Conservation (phyloP, 768 basidiomycete genomes). For the Amanita phalloides region DNA sequence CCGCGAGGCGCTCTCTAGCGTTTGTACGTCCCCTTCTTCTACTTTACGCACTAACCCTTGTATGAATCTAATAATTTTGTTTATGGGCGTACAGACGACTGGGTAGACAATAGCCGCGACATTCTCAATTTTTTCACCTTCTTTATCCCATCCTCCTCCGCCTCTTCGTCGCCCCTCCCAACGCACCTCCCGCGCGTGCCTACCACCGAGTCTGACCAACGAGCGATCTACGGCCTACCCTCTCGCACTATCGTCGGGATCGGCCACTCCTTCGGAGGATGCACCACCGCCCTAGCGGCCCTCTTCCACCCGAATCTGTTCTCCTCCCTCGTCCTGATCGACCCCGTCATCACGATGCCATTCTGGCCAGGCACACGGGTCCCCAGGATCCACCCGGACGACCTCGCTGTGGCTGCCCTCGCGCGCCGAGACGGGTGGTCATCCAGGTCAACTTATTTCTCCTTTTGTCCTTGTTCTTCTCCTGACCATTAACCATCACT, state of each 20-base stretch:
- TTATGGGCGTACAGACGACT: slow-evolving; percentile 42
- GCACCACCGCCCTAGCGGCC: slow-evolving; percentile 62
- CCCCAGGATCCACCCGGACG: slow-evolving; percentile 6
- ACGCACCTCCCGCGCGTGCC: slow-evolving; percentile 43
- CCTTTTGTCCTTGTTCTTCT: background rate
- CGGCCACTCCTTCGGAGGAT: slow-evolving; percentile 84
- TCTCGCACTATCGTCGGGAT: slow-evolving; percentile 51
- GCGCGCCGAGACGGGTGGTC: slow-evolving; percentile 52
- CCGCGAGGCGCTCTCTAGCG: slow-evolving; percentile 34
- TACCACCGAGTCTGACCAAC: slow-evolving; percentile 24
- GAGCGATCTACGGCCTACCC: slow-evolving; percentile 36
- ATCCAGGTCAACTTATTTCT: slow-evolving; percentile 30
- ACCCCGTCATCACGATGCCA: slow-evolving; percentile 55
- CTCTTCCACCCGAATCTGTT: slow-evolving; percentile 56
- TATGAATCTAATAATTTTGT: background rate
- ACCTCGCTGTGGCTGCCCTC: slow-evolving; percentile 36
- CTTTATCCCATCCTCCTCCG: slow-evolving; percentile 42
- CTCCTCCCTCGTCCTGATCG: slow-evolving; percentile 60
- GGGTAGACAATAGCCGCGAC: slow-evolving; percentile 71
- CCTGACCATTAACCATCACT: too few species aligned
- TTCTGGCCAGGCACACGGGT: slow-evolving; percentile 6
- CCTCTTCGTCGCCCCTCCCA: slow-evolving; percentile 29
- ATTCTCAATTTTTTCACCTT: slow-evolving; percentile 63
- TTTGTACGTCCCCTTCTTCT: slow-evolving; percentile 34
- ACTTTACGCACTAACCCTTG: background rate